Base-by-base conservation (phyloP, 179 eudicot species). In the Beta corolliflora region DNA sequence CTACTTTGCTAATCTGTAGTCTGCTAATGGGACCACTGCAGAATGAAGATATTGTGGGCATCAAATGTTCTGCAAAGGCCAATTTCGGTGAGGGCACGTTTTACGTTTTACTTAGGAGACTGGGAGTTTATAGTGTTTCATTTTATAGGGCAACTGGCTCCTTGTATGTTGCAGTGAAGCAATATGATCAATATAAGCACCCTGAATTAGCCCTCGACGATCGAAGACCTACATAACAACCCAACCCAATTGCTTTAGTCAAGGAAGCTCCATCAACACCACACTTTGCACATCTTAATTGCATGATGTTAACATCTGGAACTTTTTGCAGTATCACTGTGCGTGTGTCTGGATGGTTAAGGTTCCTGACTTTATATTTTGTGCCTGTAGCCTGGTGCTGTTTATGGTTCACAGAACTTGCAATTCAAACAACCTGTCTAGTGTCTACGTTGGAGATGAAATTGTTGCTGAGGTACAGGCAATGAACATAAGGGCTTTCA, bases 341-440 rank as follows among this genome's bases (percentile, higher is more conserved):
- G 45, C 60, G 53, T 53, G 45, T 13, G 11, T 1, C 18, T 53
- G 69, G 13, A 11, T 50, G 63, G 41, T 72, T 67, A 77, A 12
- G 14, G 13, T 71, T 9, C 19, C n/a, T 82, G 46, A 73, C 16
- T 14, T 9, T 36, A 71, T 60, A 10, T 31, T 50, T 23, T 31
- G 13, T 83, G 52, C 71, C 48, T 79, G 84, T 79, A 92, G 97
- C 97, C 97, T 55, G 94, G 96, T 81, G 97, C 94, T n/a, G 84
- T 92, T 7, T 93, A 93, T 79, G 89, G 85, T 78, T 88, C 92
- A 55, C 97, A 93, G 71, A 92, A 86, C 67, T 71, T 93, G 87
- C 89, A 90, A 7, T 93, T 93, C 84, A 91, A 76, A 81, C 80
- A 78, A 50, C 97, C 96, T 23, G 87, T 89, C 16, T 89, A 87